These are phyloP conservation scores for Paramecium primaurelia DNA, from an alignment of 73 alveolate genomes.

Conservation along the genomic window DNA sequence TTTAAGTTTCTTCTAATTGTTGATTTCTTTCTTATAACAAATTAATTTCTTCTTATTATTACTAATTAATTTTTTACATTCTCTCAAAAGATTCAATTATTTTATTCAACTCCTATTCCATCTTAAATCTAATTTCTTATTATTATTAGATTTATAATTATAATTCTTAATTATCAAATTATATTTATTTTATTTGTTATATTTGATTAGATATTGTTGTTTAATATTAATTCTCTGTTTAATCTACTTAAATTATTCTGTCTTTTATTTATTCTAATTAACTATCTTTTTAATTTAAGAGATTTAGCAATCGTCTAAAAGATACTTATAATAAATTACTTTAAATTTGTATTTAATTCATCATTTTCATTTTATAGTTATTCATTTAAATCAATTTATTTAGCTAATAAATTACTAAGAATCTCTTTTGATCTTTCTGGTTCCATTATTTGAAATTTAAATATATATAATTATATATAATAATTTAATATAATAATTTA, in stretches of 20 bases:
- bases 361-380: not conserved
- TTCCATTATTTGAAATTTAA: constrained; percentile 13
- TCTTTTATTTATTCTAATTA: not conserved
- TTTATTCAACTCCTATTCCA: not conserved
- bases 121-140: not conserved
- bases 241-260: not conserved
- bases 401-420: not conserved
- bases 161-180: not conserved
- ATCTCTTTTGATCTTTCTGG: constrained; percentile 39
- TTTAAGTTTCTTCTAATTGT: not conserved
- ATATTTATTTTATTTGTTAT: not conserved
- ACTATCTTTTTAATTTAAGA: not conserved
- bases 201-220: not conserved
- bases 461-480: not conserved
- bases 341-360: constrained; percentile 1
- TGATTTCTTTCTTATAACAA: not conserved
- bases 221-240: not conserved
- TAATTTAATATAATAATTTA: not conserved
- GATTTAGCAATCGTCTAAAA: not conserved
- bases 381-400: constrained; percentile 8
- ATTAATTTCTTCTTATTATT: not conserved
- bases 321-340: not conserved
- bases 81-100: not conserved
- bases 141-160: not conserved
- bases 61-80: not conserved